Base-by-base conservation (phyloP, 83 land plant species). In the Thuja plicata region DNA sequence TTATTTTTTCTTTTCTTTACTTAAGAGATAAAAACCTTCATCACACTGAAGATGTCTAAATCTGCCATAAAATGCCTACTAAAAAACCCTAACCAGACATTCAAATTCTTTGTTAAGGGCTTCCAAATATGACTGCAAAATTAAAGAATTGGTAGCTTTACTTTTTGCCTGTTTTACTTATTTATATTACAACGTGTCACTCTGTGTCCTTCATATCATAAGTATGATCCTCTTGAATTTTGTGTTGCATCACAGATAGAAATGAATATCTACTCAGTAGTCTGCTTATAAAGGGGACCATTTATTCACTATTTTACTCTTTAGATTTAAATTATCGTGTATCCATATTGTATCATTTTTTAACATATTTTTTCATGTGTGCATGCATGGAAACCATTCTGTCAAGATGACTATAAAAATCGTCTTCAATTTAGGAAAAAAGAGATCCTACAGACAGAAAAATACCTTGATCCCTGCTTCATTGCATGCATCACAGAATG, bases 381-480 rank as follows among this genome's bases (percentile, higher is more conserved):
- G 0, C 66, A 60, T 55, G 1, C 0, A 5, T 55, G 19, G 60
- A 55, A 55, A 4, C 60, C 60, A 3, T 60, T 60, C 55, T 32
- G n/a, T 32, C 16, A 10, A 60, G 85, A 83, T 27, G 19, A 82
- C 8, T 62, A 30, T 7, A 88, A 17, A 57, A 41, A 38, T 35
- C 48, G 30, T 80, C 19, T 71, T 19, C 6, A 19, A 16, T 35
- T 10, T 27, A 9, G 9, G 35, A 62, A 30, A 43, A 32, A 52
- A 9, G 34, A 83, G 40, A 2, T 32, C 45, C 50, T 40, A 43
- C 19, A 30, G 46, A 38, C 50, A 32, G 37, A 78, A 57, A 83
- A 45, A 87, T 76, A 96, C 99, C 97, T 97, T 98, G 34, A 98
- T 92, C 32, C 92, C 97, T 90, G 97, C 96, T 90, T 98, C 99